Evolutionary conservation across 805 yeast species (phyloP), one percentile per base, ranked within the genome.

Genomic region (Suhomyces kilbournensis): DNA sequence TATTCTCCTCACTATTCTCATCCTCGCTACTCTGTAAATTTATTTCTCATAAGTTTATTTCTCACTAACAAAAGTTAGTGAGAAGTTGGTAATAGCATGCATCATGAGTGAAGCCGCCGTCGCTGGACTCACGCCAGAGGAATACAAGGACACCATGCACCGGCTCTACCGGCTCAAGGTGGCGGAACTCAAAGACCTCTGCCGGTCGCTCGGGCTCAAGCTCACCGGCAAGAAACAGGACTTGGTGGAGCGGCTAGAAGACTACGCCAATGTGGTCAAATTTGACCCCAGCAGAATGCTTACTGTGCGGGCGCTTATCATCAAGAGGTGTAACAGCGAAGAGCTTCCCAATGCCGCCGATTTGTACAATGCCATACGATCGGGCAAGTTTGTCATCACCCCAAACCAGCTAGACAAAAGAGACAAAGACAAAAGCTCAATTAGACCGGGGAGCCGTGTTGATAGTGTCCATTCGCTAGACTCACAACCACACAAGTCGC

Each of bases 161-260:
- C 62, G 61, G 32, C 56, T 77, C 55, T 63, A 58, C 35, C 59
- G 56, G n/a, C 62, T 81, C 56, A 79, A 78, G 57, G 82, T 84
- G 1, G 67, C 77, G 0, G 81, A 79, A 50, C 70, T 85, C 51
- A 84, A 84, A 64, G 75, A 70, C 17, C 60, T 85, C 1, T 78
- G 85, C 34, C 72, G 80, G 44, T 60, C 82, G 1, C 60, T 84
- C 15, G 78, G 79, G 2, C 65, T 85, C 17, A 67, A 81, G 2
- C 59, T 71, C 8, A 61, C 76, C 5, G 96, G 94, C 1, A 70
- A 83, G 38, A 90, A 89, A 66, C 76, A 78, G 19, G 86, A 81
- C 32, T 66, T 88, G 12, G 77, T 78, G 49, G 83, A 81, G 34
- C 72, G 90, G 32, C 66, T 89, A 6, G 63, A 70, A 47, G 69